These are phyloP conservation scores for Russula olivacea DNA, from an alignment of 768 basidiomycete genomes.

Conservation along the genomic window DNA sequence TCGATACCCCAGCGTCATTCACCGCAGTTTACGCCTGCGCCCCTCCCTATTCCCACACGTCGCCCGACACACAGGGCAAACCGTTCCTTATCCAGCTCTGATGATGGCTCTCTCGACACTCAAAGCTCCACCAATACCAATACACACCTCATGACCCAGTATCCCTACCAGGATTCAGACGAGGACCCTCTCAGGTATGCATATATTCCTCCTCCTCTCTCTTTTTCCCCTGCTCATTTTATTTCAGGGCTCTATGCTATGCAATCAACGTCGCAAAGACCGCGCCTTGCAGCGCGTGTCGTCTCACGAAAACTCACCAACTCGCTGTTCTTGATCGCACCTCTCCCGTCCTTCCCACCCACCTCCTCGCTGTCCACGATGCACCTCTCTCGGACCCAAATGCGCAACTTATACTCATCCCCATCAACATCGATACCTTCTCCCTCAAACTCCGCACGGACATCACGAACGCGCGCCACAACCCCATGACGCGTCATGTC, in stretches of 20 bases:
- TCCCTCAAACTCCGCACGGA: slow-evolving; percentile 10
- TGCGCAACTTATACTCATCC: slow-evolving; percentile 9
- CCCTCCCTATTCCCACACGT: slow-evolving; percentile 19
- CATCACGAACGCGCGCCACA: neutral
- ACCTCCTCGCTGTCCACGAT: slow-evolving; percentile 19
- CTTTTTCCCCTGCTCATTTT: neutral
- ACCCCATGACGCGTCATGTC: neutral
- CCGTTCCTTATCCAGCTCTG: slow-evolving; percentile 14
- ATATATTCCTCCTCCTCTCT: neutral
- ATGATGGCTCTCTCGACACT: slow-evolving; percentile 2
- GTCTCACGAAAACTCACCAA: slow-evolving; percentile 18
- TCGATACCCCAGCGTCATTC: slow-evolving; percentile 18
- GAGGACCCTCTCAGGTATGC: slow-evolving; percentile 20
- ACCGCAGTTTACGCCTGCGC: slow-evolving; percentile 14
- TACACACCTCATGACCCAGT: slow-evolving; percentile 17
- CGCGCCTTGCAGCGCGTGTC: slow-evolving; percentile 6
- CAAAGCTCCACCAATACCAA: neutral
- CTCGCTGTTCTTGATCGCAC: slow-evolving; percentile 14
- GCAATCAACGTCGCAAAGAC: slow-evolving; percentile 13
- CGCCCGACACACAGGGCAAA: slow-evolving; percentile 11
- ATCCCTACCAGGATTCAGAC: slow-evolving; percentile 17
- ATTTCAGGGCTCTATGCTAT: slow-evolving; percentile 11
- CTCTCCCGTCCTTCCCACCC: slow-evolving; percentile 8
- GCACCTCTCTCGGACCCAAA: slow-evolving; percentile 6
- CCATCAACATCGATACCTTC: slow-evolving; percentile 12